These are phyloP conservation scores for Triglochin maritima DNA, from an alignment of 106 monocot species.

Conservation along the genomic window DNA sequence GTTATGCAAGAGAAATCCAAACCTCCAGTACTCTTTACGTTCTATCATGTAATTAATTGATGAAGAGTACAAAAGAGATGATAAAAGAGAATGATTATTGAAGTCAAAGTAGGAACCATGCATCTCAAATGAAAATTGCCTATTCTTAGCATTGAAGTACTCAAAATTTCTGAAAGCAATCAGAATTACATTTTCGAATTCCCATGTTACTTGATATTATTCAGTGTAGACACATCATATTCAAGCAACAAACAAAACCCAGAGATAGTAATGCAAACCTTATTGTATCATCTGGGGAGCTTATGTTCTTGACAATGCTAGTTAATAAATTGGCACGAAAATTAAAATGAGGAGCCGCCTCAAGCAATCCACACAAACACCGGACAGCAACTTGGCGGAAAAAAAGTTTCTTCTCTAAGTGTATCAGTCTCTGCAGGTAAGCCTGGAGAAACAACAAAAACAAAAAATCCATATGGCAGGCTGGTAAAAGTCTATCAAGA, in stretches of 20 bases:
- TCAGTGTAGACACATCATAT: not conserved
- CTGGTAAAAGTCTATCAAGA: too few relatives aligned
- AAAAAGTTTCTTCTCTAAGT: slow-evolving; percentile 42
- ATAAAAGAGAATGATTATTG: too few relatives aligned
- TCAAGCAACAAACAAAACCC: not conserved
- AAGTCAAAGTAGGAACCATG: not conserved
- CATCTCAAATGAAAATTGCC: not conserved
- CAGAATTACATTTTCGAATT: too few relatives aligned
- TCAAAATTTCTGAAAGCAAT: too few relatives aligned
- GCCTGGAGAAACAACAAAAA: slow-evolving; percentile 27
- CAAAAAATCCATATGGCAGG: not conserved
- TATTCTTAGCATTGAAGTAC: too few relatives aligned
- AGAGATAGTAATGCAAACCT: slow-evolving; percentile 31
- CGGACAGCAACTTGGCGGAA: slow-evolving; percentile 52
- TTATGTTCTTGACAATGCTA: slow-evolving; percentile 53
- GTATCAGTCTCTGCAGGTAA: slow-evolving; percentile 51
- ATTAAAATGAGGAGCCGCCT: slow-evolving; percentile 80
- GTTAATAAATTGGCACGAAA: slow-evolving; percentile 59
- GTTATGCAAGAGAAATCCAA: too few relatives aligned
- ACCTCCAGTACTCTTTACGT: too few relatives aligned
- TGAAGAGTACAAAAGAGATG: too few relatives aligned
- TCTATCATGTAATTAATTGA: too few relatives aligned
- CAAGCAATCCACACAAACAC: slow-evolving; percentile 78
- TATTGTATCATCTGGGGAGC: slow-evolving; percentile 67
- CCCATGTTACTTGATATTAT: not conserved